These are phyloP conservation scores for Mytilinidion resinicola DNA, from an alignment of 495 filamentous ascomycete species.

Conservation along the genomic window DNA sequence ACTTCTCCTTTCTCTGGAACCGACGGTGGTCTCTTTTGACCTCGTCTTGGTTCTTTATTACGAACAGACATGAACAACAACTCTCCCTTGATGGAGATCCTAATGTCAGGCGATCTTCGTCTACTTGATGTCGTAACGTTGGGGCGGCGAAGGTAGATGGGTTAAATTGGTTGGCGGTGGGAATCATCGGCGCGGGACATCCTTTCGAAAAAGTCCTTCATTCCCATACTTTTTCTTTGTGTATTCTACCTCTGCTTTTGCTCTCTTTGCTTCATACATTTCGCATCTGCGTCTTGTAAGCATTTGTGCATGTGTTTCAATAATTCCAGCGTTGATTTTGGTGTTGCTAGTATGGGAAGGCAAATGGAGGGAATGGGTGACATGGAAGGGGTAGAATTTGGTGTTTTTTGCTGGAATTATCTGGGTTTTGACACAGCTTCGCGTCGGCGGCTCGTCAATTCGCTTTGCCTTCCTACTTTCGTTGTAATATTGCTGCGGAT, in stretches of 20 bases:
- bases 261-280: slow-evolving; percentile 12
- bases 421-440: not conserved
- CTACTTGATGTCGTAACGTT: slow-evolving; percentile 28
- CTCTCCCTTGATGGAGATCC: slow-evolving; percentile 19
- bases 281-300: not conserved
- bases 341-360: not conserved
- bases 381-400: slow-evolving; percentile 1
- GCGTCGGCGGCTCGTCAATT: not conserved
- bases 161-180: slow-evolving; percentile 8
- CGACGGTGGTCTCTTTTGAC: not conserved
- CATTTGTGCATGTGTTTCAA: slow-evolving; percentile 2
- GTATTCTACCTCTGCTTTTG: slow-evolving; percentile 12
- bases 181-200: slow-evolving; percentile 16
- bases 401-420: not conserved
- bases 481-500: slow-evolving; percentile 48
- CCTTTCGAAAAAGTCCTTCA: slow-evolving; percentile 22
- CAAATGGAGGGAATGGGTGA: not conserved
- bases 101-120: slow-evolving; percentile 23
- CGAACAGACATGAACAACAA: slow-evolving; percentile 21
- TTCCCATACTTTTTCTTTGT: slow-evolving; percentile 25
- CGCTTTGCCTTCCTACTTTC: slow-evolving; percentile 37
- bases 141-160: slow-evolving; percentile 21
- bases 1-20: slow-evolving; percentile 1
- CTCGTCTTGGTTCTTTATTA: slow-evolving; percentile 5
- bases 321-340: slow-evolving; percentile 3